These are phyloP conservation scores for Apiospora malaysiana DNA, from an alignment of 2,329 filamentous ascomycete species.

Conservation along the genomic window DNA sequence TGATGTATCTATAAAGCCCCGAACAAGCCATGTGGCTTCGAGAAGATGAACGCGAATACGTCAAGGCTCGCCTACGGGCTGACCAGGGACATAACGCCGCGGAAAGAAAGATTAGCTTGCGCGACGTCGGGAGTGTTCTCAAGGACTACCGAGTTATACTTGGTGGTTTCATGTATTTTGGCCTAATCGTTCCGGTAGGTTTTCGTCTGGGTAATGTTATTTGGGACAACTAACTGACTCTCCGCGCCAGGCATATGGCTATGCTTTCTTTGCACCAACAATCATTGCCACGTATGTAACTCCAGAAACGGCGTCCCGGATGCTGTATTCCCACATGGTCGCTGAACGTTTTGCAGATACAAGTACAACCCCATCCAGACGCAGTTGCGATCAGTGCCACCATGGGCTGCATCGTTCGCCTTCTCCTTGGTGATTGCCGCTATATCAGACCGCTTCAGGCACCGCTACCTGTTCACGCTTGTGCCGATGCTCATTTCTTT, in stretches of 20 bases:
- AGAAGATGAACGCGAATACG: slow-evolving; percentile 70
- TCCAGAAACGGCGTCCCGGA: not conserved
- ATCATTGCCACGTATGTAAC: slow-evolving; percentile 65
- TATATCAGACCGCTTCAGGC: slow-evolving; percentile 71
- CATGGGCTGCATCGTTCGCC: slow-evolving; percentile 72
- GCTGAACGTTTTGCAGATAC: slow-evolving; percentile 37
- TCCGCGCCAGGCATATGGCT: slow-evolving; percentile 65
- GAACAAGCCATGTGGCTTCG: slow-evolving; percentile 76
- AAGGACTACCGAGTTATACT: slow-evolving; percentile 77
- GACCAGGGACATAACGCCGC: slow-evolving; percentile 73
- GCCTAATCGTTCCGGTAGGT: slow-evolving; percentile 68
- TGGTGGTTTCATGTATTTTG: slow-evolving; percentile 82
- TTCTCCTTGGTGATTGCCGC: slow-evolving; percentile 79
- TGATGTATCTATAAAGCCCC: slow-evolving; percentile 46
- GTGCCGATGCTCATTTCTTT: slow-evolving; percentile 73
- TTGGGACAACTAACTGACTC: not conserved
- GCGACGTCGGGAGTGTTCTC: slow-evolving; percentile 68
- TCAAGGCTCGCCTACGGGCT: slow-evolving; percentile 68
- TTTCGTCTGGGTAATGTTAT: not conserved
- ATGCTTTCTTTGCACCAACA: slow-evolving; percentile 77
- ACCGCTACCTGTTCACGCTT: slow-evolving; percentile 78
- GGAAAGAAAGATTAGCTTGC: slow-evolving; percentile 64
- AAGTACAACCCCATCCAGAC: slow-evolving; percentile 64
- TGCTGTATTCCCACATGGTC: not conserved
- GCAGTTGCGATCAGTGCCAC: slow-evolving; percentile 63